Evolutionary conservation across 1,284 basidiomycete genomes (phyloP).

Genomic region (Schizopora paradoxa): DNA sequence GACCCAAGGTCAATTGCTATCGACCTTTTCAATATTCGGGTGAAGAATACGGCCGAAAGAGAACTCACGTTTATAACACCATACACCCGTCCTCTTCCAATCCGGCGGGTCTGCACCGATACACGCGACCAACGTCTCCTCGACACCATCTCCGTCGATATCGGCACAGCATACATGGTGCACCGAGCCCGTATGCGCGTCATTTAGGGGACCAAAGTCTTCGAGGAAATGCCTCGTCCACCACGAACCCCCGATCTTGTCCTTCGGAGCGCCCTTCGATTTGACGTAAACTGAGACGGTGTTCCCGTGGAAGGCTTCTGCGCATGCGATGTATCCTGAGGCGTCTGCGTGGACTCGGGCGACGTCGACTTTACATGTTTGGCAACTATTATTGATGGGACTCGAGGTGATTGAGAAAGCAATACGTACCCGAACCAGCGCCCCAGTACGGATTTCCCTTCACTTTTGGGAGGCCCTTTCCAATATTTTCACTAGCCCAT

Average conservation of each 20-base stretch:
- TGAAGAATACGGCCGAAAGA: not conserved
- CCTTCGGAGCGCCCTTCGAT: conserved; percentile 17
- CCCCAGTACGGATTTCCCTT: too few relatives aligned
- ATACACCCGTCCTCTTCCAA: conserved; percentile 9
- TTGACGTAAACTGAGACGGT: conserved; percentile 27
- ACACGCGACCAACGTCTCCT: conserved; percentile 25
- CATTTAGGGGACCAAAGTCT: conserved; percentile 26
- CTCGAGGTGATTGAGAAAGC: too few relatives aligned
- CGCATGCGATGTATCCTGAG: conserved; percentile 26
- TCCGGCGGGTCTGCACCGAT: conserved; percentile 20
- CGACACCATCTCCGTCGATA: conserved; percentile 18
- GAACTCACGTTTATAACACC: conserved; percentile 20
- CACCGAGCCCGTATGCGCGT: conserved; percentile 25
- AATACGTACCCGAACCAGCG: too few relatives aligned
- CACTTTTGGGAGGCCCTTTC: conserved; percentile 21
- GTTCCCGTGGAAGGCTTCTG: conserved; percentile 29
- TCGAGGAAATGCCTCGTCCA: conserved; percentile 27
- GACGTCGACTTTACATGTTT: conserved; percentile 28
- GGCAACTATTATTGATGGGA: too few relatives aligned
- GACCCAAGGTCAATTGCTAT: conserved; percentile 20
- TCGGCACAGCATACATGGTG: conserved; percentile 24
- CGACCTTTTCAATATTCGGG: not conserved
- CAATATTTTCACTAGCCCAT: conserved; percentile 19
- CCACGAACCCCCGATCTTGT: conserved; percentile 17
- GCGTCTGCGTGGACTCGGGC: conserved; percentile 26